Evolutionary conservation across 345 rosid genomes (phyloP).

Genomic region (Erodium maritimum): DNA sequence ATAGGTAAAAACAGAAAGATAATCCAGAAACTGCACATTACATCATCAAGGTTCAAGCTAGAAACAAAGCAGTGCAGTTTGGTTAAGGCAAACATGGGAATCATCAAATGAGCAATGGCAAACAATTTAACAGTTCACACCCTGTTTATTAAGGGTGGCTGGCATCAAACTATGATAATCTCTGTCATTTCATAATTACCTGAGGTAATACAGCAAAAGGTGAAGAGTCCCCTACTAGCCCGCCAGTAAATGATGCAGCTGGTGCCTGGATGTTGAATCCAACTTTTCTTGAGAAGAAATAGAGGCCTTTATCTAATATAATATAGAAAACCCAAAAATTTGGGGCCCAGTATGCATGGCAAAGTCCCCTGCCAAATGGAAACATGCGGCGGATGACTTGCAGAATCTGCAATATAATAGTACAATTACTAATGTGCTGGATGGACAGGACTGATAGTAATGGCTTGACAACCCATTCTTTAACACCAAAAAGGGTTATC

Average conservation of each 20-base stretch:
- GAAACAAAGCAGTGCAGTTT: not conserved
- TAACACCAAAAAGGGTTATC: not conserved
- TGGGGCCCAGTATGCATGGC: conserved; percentile 98
- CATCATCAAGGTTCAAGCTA: not conserved
- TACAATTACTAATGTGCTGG: conserved; percentile 10
- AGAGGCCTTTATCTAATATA: conserved; percentile 57
- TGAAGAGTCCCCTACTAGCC: conserved; percentile 71
- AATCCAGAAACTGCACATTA: not conserved
- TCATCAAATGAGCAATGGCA: not conserved
- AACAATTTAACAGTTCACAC: not conserved
- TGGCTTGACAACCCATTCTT: not conserved
- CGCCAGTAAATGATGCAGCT: conserved; percentile 78
- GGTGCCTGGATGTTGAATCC: conserved; percentile 42
- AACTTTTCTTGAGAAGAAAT: conserved; percentile 41
- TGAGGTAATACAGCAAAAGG: conserved; percentile 68
- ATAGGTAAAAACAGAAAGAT: too few species aligned
- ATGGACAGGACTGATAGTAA: conserved; percentile 2
- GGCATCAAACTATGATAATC: not conserved
- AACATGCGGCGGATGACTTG: conserved; percentile 73
- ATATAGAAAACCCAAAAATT: conserved; percentile 94
- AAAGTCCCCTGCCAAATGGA: conserved; percentile 96
- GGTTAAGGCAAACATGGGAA: not conserved
- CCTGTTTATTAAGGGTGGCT: not conserved
- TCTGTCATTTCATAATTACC: conserved; percentile 23
- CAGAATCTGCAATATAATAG: conserved; percentile 47